phyloP scores from a whole-genome alignment of 495 filamentous ascomycete species.

The Neurospora sp. region DNA sequence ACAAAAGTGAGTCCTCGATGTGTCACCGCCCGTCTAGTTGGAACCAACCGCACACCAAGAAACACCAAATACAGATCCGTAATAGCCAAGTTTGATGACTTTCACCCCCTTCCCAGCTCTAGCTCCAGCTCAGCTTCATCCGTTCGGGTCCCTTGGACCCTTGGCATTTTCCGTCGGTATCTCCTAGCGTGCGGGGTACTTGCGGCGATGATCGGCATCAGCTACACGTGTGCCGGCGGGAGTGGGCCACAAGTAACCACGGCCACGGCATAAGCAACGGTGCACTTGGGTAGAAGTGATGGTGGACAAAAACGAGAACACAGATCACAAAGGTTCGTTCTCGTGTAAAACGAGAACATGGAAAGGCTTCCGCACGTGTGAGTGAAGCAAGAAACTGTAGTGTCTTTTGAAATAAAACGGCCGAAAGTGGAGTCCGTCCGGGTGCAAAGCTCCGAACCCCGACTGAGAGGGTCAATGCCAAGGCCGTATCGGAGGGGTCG shows the following conservation, averaged over 20 bases:
- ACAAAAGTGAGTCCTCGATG: neutral
- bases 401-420: neutral
- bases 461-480: neutral
- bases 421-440: neutral
- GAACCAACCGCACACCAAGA: neutral
- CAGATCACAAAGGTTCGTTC: neutral
- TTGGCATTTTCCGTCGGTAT: neutral
- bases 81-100: too few species aligned
- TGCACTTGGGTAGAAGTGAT: neutral
- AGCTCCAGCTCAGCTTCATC: neutral
- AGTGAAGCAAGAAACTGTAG: neutral
- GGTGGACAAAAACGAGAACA: neutral
- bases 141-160: neutral
- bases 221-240: neutral
- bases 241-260: neutral
- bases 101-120: neutral
- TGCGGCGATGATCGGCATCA: neutral
- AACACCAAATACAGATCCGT: too few species aligned
- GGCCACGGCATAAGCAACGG: neutral
- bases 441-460: neutral
- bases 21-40: neutral
- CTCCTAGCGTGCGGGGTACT: neutral
- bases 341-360: neutral
- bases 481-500: neutral
- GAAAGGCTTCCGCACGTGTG: neutral